These are phyloP conservation scores for Cercis canadensis DNA, from an alignment of 306 rosid species.

Conservation along the genomic window DNA sequence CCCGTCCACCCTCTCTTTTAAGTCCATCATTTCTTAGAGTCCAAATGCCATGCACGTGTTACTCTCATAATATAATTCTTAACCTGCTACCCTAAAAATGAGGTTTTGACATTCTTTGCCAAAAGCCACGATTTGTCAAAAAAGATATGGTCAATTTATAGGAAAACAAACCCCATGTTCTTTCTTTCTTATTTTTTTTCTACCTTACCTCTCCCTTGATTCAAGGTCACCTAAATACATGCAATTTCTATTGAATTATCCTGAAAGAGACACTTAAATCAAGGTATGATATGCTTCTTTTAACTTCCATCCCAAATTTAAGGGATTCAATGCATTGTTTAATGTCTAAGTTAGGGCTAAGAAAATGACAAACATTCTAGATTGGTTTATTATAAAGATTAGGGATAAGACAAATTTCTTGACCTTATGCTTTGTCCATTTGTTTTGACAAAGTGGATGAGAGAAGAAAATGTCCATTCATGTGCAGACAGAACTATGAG, in stretches of 20 bases:
- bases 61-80: neutral
- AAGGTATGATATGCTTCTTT: slow-evolving; percentile 37
- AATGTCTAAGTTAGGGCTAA: neutral
- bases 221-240: slow-evolving; percentile 47
- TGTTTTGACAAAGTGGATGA: slow-evolving; percentile 44
- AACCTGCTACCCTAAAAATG: slow-evolving; percentile 41
- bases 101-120: slow-evolving; percentile 43
- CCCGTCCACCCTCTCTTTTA: neutral
- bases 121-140: slow-evolving; percentile 51
- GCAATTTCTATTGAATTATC: neutral
- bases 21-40: slow-evolving; percentile 24
- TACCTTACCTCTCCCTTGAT: slow-evolving; percentile 44
- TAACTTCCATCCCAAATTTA: slow-evolving; percentile 27
- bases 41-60: slow-evolving; percentile 22
- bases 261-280: slow-evolving; percentile 50
- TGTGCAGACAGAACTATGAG: slow-evolving; percentile 20
- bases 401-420: slow-evolving; percentile 31
- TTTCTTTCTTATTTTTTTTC: slow-evolving; percentile 29
- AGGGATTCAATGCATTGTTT: slow-evolving; percentile 14
- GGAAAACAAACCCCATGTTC: slow-evolving; percentile 4
- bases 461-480: neutral
- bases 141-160: slow-evolving; percentile 19
- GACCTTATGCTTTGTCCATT: slow-evolving; percentile 37
- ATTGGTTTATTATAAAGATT: slow-evolving; percentile 8
- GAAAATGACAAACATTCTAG: neutral